Evolutionary conservation across 2,329 filamentous ascomycete genomes (phyloP).

Genomic region (Nemania diffusa): DNA sequence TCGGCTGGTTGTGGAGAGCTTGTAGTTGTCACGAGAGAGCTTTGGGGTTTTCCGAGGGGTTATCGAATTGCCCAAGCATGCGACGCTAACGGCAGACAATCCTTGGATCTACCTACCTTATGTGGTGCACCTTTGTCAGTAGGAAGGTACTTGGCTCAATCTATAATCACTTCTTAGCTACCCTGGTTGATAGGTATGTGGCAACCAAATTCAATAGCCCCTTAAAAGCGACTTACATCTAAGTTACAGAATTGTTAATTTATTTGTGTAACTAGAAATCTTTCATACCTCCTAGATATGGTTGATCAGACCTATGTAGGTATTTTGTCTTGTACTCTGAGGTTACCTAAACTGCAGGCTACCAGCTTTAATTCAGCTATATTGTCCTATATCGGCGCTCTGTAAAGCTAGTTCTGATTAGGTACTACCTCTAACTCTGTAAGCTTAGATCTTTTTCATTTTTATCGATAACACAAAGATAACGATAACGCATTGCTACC

Average conservation of each 20-base stretch:
- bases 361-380: not conserved
- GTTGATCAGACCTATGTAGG: too few species aligned
- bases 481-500: conserved; percentile 2
- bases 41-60: conserved; percentile 17
- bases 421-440: not conserved
- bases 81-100: conserved; percentile 17
- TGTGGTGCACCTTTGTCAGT: not conserved
- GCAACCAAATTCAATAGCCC: too few species aligned
- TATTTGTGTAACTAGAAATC: too few species aligned
- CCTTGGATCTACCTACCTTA: not conserved
- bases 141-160: not conserved
- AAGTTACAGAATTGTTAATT: too few species aligned
- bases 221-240: too few species aligned
- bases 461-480: conserved; percentile 22
- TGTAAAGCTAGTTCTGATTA: not conserved
- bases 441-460: not conserved
- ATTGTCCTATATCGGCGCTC: not conserved
- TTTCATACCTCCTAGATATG: too few species aligned
- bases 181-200: too few species aligned
- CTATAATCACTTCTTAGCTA: not conserved
- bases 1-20: not conserved
- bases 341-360: too few species aligned
- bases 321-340: too few species aligned
- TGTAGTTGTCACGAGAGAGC: conserved; percentile 8
- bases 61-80: conserved; percentile 13